Base-by-base conservation (phyloP, 768 basidiomycete genomes). In the Sutorius australiensis region DNA sequence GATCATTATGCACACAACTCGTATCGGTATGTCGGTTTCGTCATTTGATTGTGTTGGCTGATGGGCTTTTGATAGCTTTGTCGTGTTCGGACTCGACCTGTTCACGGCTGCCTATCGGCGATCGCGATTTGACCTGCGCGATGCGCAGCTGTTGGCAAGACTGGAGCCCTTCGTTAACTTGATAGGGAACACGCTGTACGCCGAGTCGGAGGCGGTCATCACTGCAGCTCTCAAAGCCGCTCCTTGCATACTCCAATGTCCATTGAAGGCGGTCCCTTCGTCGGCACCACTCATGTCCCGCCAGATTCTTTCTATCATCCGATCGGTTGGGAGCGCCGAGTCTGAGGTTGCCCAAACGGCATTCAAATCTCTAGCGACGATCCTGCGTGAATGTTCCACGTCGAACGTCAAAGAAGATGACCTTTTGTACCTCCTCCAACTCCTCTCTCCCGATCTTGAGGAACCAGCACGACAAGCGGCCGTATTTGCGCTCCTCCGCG, bases 181-280 rank as follows among this genome's bases (percentile, higher is more conserved):
- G 13, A 86, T 98, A 51, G 95, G 95, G 31, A 94, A 98, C 65
- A 87, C 92, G 0, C 80, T 99, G 1, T 98, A 97, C 68, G 89
- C 95, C 2, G 84, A 79, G 31, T 84, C 84, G 45, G 80, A 86
- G 8, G 75, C 83, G 7, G 90, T 98, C 6, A 73, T 95, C 14
- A 71, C 80, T 9, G 78, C 87, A 0, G 89, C 86, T 13, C 74
- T 98, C 55, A 90, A 87, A 60, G 86, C 89, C 3, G 82, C 86
- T 0, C 86, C 92, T 0, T 83, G 83, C 6, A 84, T 98, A 50
- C 77, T 86, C 16, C 89, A 84, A 59, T 95, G 91, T 62, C 94
- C 95, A 2, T 71, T 98, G 31, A 83, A 85, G 57, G 80, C 81
- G 14, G 75, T 92, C 28, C 76, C 81, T 7, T 83, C 84, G 47